Evolutionary conservation across 2,329 filamentous ascomycete genomes (phyloP), one percentile per base, ranked within the genome.

Genomic region (Fusarium sp.): DNA sequence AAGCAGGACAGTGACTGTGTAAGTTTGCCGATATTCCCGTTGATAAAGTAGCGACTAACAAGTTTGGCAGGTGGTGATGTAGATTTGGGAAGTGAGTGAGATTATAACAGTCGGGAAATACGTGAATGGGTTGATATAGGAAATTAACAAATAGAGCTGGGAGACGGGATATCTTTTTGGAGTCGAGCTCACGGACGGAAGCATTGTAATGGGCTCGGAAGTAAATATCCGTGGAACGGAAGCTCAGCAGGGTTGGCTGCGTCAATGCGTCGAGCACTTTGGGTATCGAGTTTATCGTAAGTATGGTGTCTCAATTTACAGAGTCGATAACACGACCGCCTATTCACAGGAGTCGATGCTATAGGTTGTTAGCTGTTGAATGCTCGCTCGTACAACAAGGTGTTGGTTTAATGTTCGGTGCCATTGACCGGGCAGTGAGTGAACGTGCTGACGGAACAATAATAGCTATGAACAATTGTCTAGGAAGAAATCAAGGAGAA

Each of bases 1-100:
- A 93, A 95, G 77, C 85, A 89, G 61, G 91, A 97, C n/a, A 86
- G 86, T 67, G 93, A 98, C 78, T 99, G 94, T 81, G 93, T 97
- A 87, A 84, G 85, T 83, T 19, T 58, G 42, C 29, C 15, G 10
- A 39, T 26, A 32, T n/a, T 39, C 8, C 4, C n/a, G 24, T 40
- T 15, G 15, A 22, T 12, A 31, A 15, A 40, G 9, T 12, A 13
- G 38, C 19, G 3, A 11, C 56, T 60, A 61, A 60, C 25, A 41
- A 29, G 4, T 31, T n/a, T 3, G 11, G 15, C 26, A 73, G 71
- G 61, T 73, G 35, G 40, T 73, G 26, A 73, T 73, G 71, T 73
- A 65, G 64, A 40, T 7, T 26, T 29, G 35, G 26, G 15, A 28
- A 40, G 28, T 43, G 24, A 32, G 28, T 41, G 39, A 35, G 32